Evolutionary conservation across 2,329 filamentous ascomycete species (phyloP), one percentile per base, ranked within the genome.

Genomic region (Trichophyton verrucosum): DNA sequence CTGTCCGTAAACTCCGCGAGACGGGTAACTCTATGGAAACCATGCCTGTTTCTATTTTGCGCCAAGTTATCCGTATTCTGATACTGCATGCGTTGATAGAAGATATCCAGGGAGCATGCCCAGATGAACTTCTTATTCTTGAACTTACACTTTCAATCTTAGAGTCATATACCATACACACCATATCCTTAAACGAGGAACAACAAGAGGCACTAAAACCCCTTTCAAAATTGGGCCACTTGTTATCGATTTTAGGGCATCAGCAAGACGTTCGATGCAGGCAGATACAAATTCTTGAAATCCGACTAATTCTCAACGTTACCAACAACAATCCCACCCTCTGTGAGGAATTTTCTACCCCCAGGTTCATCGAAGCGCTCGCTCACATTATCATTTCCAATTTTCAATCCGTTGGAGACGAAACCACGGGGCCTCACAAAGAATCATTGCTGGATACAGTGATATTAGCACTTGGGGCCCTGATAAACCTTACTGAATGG

Each of bases 401-500:
- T 22, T 73, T 72, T 42, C 63, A 66, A 11, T 66, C 69, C 36
- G 64, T 70, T 44, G 66, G 69, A 1, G 60, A 68, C 38, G 65
- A 74, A 22, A 62, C 71, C 4, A 61, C 65, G 44, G 59, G 63
- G 9, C 72, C 75, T 33, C 78, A 82, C n/a, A 78, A 79, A 58
- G 77, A 77, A 7, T 74, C 87, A 8, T 76, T 85, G 61, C 75
- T 91, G 59, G 87, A 95, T 65, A 81, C 83, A 57, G 79, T 96
- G 13, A 82, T 96, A 57, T 79, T 96, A 47, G 82, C 88, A 59
- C 77, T 96, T 44, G 91, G 90, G 0, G 83, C 89, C 22, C 82
- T 92, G 73, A 95, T 95, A 72, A 96, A 96, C 68, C 82, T 96
- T 60, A 83, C 89, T 7, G 91, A 96, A 71, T 86, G 89, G 69